These are phyloP conservation scores for Linderniella brevidens DNA, from an alignment of 257 asterid species.

Conservation along the genomic window DNA sequence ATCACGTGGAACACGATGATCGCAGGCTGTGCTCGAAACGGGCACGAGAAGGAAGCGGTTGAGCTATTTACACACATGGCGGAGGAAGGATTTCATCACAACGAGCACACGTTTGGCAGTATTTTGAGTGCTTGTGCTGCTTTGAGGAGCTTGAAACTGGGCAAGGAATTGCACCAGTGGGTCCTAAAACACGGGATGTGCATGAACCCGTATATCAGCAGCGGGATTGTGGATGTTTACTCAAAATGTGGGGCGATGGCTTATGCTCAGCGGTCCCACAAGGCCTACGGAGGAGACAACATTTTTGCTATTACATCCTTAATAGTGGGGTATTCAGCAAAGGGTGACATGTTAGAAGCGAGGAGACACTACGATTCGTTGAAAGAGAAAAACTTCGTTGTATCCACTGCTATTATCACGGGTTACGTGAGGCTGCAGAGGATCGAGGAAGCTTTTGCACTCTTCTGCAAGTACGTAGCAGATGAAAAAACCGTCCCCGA, in stretches of 20 bases:
- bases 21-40: slow-evolving; percentile 51
- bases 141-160: slow-evolving; percentile 39
- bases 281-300: slow-evolving; percentile 19
- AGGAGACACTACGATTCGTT: slow-evolving; percentile 45
- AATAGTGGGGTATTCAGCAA: slow-evolving; percentile 59
- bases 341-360: slow-evolving; percentile 48
- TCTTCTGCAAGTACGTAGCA: slow-evolving; percentile 37
- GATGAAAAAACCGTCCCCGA: slow-evolving; percentile 22
- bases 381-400: slow-evolving; percentile 40
- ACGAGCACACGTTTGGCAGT: slow-evolving; percentile 50
- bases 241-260: slow-evolving; percentile 51
- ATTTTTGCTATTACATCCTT: slow-evolving; percentile 40
- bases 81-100: slow-evolving; percentile 30
- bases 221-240: slow-evolving; percentile 64
- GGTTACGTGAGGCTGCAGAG: slow-evolving; percentile 49
- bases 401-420: slow-evolving; percentile 62
- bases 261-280: slow-evolving; percentile 35
- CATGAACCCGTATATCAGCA: slow-evolving; percentile 43
- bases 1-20: slow-evolving; percentile 88
- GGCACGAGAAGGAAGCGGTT: slow-evolving; percentile 40
- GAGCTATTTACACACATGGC: slow-evolving; percentile 42
- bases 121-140: slow-evolving; percentile 49
- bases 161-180: slow-evolving; percentile 69
- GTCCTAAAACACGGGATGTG: slow-evolving; percentile 41
- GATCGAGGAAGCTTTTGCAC: slow-evolving; percentile 48